A percentile compares a stretch with the other conserved stretches of the same genome.
These are phyloP conservation scores for Sarocladium kiliense DNA, from an alignment of 2,329 filamentous ascomycete species.

Conservation along the genomic window DNA sequence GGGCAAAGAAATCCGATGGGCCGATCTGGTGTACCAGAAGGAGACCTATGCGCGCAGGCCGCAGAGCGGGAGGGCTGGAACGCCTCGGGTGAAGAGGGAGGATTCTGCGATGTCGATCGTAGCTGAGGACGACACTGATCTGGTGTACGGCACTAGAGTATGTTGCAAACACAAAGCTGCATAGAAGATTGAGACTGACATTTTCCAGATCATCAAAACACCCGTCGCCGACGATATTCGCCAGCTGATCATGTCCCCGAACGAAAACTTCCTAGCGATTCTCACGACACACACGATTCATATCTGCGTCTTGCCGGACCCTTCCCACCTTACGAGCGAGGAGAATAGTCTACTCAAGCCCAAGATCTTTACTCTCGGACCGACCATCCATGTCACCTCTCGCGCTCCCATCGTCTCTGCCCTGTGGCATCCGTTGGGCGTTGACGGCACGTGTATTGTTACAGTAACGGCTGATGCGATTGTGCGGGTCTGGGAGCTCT, in stretches of 20 bases:
- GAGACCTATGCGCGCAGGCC: slow-evolving; percentile 39
- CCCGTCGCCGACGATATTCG: slow-evolving; percentile 77
- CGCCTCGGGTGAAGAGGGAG: slow-evolving; percentile 42
- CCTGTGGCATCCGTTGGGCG: slow-evolving; percentile 88
- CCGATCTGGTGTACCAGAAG: slow-evolving; percentile 76
- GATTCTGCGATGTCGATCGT: slow-evolving; percentile 33
- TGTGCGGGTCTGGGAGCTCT: slow-evolving; percentile 86
- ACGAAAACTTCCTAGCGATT: slow-evolving; percentile 76
- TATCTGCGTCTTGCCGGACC: slow-evolving; percentile 78
- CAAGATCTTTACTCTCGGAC: slow-evolving; percentile 87
- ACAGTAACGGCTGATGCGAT: slow-evolving; percentile 86
- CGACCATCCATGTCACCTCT: slow-evolving; percentile 85
- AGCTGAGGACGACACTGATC: slow-evolving; percentile 22
- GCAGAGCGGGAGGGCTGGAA: slow-evolving; percentile 23
- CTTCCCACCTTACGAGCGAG: slow-evolving; percentile 65
- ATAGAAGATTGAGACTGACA: slow-evolving; percentile 14
- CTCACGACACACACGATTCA: slow-evolving; percentile 84
- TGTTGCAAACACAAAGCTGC: slow-evolving; percentile 13
- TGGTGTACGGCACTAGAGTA: slow-evolving; percentile 27
- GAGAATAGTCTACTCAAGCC: slow-evolving; percentile 68
- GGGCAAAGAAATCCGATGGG: slow-evolving; percentile 88
- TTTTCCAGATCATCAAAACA: slow-evolving; percentile 63
- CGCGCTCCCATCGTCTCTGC: slow-evolving; percentile 75
- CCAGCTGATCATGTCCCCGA: slow-evolving; percentile 80
- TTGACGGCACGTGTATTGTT: slow-evolving; percentile 74